phyloP scores from a whole-genome alignment of 2,329 filamentous ascomycete genomes.

The Aspergillus awamori region DNA sequence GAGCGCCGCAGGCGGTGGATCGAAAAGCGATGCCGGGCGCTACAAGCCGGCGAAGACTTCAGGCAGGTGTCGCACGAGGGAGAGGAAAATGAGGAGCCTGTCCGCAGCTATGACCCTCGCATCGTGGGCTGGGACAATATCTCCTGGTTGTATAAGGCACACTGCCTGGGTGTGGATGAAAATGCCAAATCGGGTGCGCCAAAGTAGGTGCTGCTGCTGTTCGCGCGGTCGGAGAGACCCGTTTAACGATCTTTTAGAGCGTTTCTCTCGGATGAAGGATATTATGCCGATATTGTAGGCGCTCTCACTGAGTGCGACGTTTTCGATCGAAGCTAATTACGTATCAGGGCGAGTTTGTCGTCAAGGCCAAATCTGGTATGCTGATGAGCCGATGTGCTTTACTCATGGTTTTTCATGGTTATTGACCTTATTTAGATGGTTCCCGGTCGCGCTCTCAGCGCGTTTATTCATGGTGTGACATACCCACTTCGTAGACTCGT shows the following conservation, averaged over 20 bases:
- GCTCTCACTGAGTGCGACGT: not conserved
- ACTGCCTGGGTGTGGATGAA: constrained; percentile 20
- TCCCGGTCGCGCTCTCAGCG: not conserved
- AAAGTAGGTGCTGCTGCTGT: constrained; percentile 15
- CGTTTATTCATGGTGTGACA: constrained; percentile 21
- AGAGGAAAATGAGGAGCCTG: constrained; percentile 17
- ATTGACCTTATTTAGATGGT: not conserved
- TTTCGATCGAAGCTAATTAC: constrained; percentile 1
- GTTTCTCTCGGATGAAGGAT: constrained; percentile 25
- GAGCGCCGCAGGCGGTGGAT: constrained; percentile 25
- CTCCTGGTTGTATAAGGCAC: constrained; percentile 24
- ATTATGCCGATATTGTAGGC: constrained; percentile 26
- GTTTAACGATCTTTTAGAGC: constrained; percentile 14
- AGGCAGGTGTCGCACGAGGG: constrained; percentile 9
- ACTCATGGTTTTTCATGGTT: not conserved
- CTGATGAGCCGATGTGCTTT: not conserved
- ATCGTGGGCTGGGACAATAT: constrained; percentile 21
- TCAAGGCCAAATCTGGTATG: constrained; percentile 20
- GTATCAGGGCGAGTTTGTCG: constrained; percentile 23
- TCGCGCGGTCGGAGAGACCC: not conserved
- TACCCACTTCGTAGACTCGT: not conserved
- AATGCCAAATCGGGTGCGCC: constrained; percentile 10
- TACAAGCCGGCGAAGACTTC: constrained; percentile 13
- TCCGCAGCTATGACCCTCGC: constrained; percentile 26
- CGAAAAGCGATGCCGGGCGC: constrained; percentile 20